These are phyloP conservation scores for Kluyveromyces sp. DNA, from an alignment of 1,139 yeast species.

Conservation along the genomic window DNA sequence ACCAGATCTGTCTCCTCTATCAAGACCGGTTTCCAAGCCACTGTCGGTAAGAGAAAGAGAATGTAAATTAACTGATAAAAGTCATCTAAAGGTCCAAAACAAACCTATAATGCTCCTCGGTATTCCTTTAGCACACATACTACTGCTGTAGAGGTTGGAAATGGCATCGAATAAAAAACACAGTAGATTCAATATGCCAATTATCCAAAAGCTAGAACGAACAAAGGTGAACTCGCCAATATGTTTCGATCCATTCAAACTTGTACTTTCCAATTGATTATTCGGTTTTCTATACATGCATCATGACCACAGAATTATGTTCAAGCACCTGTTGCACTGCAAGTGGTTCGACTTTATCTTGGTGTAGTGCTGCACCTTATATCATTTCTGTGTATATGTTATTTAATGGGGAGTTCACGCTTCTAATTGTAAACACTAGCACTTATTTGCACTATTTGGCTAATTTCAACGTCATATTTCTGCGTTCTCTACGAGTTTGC, in stretches of 20 bases:
- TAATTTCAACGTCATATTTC: not conserved
- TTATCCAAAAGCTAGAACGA: not conserved
- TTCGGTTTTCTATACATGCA: not conserved
- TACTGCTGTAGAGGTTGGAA: not conserved
- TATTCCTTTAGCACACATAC: not conserved
- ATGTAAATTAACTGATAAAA: constrained; percentile 19
- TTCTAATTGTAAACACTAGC: not conserved
- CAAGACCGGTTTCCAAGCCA: constrained; percentile 99
- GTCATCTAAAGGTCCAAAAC: not conserved
- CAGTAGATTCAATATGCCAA: not conserved
- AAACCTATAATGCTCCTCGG: not conserved
- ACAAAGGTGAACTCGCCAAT: not conserved
- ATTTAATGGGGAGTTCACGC: not conserved
- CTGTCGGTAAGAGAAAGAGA: constrained; percentile 42
- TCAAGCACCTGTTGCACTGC: not conserved
- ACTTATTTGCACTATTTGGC: not conserved
- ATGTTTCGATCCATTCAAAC: not conserved
- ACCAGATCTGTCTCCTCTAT: constrained; percentile 95
- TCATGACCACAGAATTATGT: not conserved
- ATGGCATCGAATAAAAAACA: not conserved
- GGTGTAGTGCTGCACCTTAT: not conserved
- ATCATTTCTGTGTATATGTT: not conserved
- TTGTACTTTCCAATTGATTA: not conserved
- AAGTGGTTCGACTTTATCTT: not conserved
- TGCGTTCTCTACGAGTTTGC: constrained; percentile 24